Evolutionary conservation across 2,329 filamentous ascomycete species (phyloP), one percentile per base, ranked within the genome.

Genomic region (Apiospora pterosperma): DNA sequence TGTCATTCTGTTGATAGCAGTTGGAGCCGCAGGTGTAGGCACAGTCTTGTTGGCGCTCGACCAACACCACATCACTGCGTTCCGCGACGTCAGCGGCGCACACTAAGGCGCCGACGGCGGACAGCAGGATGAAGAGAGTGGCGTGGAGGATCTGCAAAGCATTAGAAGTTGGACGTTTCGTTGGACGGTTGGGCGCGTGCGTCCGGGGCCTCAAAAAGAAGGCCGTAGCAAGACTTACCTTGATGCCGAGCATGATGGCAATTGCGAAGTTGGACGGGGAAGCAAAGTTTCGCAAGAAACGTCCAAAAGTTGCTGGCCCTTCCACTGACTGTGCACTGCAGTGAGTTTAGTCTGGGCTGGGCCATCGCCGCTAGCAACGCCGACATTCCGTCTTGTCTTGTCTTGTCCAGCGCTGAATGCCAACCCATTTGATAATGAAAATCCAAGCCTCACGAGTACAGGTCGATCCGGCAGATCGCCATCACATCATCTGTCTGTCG

Each of bases 21-120:
- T 75, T 68, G 10, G 67, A 72, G 39, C 77, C 78, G 67, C 78
- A 80, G 14, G 72, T 76, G 61, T 74, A 76, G 62, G 72, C 76
- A 64, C 78, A 80, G 42, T 19, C 65, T 28, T 64, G 72, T 10
- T 67, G 60, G 52, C 48, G 59, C 36, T 62, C 64, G 48, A 31
- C 28, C 16, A 55, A 28, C 42, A 69, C 66, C 36, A 61, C 65
- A 48, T 63, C 67, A 55, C 55, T 66, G 64, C 36, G 62, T 16
- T 63, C 62, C 52, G 66, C 60, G 14, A 65, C 36, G 36, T 70
- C 69, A 2, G 69, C 65, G 48, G 68, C 70, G 16, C 67, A 63
- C 11, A 65, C 71, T 3, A 68, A 69, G n/a, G 69, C 67, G 36
- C 58, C 67, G 36, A 68, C 34, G n/a, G 67, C 69, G 19, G 73